Base-by-base conservation (phyloP, 345 rosid genomes). In the Syzygium aqueum region DNA sequence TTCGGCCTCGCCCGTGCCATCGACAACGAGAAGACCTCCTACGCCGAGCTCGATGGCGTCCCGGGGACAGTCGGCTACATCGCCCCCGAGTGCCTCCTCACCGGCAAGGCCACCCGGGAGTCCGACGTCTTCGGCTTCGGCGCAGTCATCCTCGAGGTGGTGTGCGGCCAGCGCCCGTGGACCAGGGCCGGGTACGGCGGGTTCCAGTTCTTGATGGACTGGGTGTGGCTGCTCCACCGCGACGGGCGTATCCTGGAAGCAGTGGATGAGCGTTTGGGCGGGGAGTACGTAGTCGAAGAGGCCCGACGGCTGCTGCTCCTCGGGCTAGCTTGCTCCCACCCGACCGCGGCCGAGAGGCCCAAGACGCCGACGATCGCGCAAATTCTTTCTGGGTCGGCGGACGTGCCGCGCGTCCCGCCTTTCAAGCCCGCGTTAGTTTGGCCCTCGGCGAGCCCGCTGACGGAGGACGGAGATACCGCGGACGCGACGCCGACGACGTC, bases 61-160 rank as follows among this genome's bases (percentile, higher is more conserved):
- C 93, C 90, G 0, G 95, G 95, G 25, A 93, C 95, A 33, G 77
- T 93, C 82, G 95, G 95, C 25, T 93, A 93, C 87, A 91, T 94
- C 51, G 95, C 95, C 5, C 95, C 93, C 0, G 94, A 94, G 87
- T 93, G 93, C 85, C 91, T 94, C 86, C 94, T 93, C 88, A 92
- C 93, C 0, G 91, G 94, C 53, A 93, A 87, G 90, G 95, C 94
- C 84, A 90, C 93, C n/a, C n/a, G 88, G 12, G 95, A 94, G 88
- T 92, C 94, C 2, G 96, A 94, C 49, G 91, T 94, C 14, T 94
- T 90, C 53, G 94, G 93, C 43, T 94, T 94, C 17, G 94, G 95
- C 10, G 96, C 92, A 0, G 94, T 94, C 52, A 57, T 93, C 28
- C 90, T 94, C 17, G 96, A 94, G 87, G 91, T 93, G 27, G 93